A percentile compares a stretch with the other conserved stretches of the same genome.
These are phyloP conservation scores for Neofusicoccum ribis DNA, from an alignment of 2,329 filamentous ascomycete species.

Conservation along the genomic window DNA sequence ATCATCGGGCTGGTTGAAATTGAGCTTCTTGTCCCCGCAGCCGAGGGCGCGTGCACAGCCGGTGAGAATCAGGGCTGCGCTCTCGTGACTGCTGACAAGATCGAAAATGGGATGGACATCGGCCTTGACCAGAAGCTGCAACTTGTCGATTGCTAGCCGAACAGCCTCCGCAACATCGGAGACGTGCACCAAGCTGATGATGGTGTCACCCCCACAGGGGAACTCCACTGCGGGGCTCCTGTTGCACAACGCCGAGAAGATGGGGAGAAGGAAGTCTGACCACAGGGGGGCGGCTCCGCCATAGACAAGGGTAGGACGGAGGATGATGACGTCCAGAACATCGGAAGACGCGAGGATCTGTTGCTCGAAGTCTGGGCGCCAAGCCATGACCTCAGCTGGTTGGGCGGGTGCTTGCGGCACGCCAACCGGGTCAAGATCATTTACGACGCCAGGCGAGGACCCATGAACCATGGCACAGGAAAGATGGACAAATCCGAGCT, in stretches of 20 bases:
- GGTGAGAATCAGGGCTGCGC: background rate
- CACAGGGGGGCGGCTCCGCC: slow-evolving; percentile 37
- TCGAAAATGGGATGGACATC: slow-evolving; percentile 42
- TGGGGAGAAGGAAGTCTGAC: slow-evolving; percentile 27
- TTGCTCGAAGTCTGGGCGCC: slow-evolving; percentile 36
- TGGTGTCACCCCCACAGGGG: slow-evolving; percentile 25
- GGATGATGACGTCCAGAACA: slow-evolving; percentile 36
- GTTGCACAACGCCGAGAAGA: slow-evolving; percentile 29
- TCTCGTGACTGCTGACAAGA: slow-evolving; percentile 26
- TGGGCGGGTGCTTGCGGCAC: slow-evolving; percentile 21
- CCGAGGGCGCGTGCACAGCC: background rate
- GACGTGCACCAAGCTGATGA: slow-evolving; percentile 37
- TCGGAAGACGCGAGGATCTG: slow-evolving; percentile 32
- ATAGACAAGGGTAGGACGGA: slow-evolving; percentile 38
- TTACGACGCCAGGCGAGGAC: slow-evolving; percentile 28
- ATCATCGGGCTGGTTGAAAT: background rate
- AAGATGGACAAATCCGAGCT: slow-evolving; percentile 41
- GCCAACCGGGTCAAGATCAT: slow-evolving; percentile 34
- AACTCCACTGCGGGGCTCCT: slow-evolving; percentile 22
- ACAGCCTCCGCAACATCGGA: slow-evolving; percentile 38
- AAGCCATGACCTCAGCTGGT: slow-evolving; percentile 30
- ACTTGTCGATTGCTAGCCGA: slow-evolving; percentile 35
- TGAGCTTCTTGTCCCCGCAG: background rate
- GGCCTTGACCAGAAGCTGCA: slow-evolving; percentile 26
- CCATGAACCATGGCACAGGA: slow-evolving; percentile 43